A percentile compares a stretch with the other conserved stretches of the same genome.
These are phyloP conservation scores for Phytophthora capsici DNA, from an alignment of 352 stramenopile genomes.

Conservation along the genomic window DNA sequence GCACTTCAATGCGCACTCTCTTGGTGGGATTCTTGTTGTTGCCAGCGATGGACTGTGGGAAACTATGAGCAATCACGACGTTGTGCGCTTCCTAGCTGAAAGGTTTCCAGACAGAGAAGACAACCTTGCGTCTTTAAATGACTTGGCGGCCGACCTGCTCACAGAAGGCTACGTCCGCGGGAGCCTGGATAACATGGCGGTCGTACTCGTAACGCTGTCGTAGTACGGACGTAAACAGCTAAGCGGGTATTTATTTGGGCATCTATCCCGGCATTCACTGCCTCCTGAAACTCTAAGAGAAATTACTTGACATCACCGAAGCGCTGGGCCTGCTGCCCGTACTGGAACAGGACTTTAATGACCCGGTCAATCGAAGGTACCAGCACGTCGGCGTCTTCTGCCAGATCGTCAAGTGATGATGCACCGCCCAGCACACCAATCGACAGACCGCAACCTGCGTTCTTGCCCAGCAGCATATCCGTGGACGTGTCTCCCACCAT, in stretches of 20 bases:
- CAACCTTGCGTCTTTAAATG: constrained; percentile 52
- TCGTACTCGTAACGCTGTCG: constrained; percentile 56
- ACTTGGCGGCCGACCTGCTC: constrained; percentile 80
- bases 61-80: constrained; percentile 62
- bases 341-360: constrained; percentile 86
- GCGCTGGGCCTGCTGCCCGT: constrained; percentile 74
- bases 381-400: constrained; percentile 83
- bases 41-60: constrained; percentile 85
- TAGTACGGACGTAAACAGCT: constrained; percentile 19
- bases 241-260: constrained; percentile 27
- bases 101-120: constrained; percentile 26
- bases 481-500: constrained; percentile 90
- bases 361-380: constrained; percentile 80
- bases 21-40: constrained; percentile 49
- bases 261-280: constrained; percentile 18
- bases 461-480: constrained; percentile 84
- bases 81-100: constrained; percentile 55
- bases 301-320: constrained; percentile 47
- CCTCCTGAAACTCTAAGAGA: constrained; percentile 8
- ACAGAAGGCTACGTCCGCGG: constrained; percentile 94
- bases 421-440: constrained; percentile 83
- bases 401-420: constrained; percentile 82
- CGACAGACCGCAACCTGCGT: constrained; percentile 76
- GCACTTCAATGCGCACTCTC: constrained; percentile 15
- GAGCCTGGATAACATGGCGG: constrained; percentile 95